phyloP scores from a whole-genome alignment of 1,284 basidiomycete species.

The Malassezia globosa region DNA sequence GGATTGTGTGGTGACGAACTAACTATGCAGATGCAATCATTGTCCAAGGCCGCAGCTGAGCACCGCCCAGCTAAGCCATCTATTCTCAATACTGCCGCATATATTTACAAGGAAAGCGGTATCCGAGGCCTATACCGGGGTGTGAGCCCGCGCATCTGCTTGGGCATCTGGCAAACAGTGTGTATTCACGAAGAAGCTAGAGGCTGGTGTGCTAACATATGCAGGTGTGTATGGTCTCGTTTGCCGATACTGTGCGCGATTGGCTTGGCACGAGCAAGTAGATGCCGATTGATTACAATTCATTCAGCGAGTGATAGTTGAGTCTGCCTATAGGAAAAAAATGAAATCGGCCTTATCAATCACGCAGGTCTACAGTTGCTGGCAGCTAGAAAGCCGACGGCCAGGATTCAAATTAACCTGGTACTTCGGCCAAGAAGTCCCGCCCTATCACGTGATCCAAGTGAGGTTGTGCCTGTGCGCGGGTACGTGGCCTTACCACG shows the following conservation, averaged over 20 bases:
- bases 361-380: too few species aligned
- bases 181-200: conserved; percentile 16
- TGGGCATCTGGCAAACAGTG: conserved; percentile 86
- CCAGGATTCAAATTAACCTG: too few species aligned
- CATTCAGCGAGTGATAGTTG: too few species aligned
- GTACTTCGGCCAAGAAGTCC: too few species aligned
- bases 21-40: conserved; percentile 79
- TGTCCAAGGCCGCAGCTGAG: conserved; percentile 64
- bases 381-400: too few species aligned
- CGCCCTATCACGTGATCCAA: background rate
- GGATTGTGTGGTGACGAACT: too few species aligned
- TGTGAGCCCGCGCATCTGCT: conserved; percentile 86
- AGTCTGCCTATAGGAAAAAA: too few species aligned
- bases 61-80: conserved; percentile 79
- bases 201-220: background rate
- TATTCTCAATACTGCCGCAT: conserved; percentile 70
- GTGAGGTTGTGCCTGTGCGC: too few species aligned
- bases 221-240: conserved; percentile 82
- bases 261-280: conserved; percentile 12
- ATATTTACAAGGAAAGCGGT: conserved; percentile 93
- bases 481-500: too few species aligned
- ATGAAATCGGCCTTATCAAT: too few species aligned
- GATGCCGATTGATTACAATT: background rate
- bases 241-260: conserved; percentile 71
- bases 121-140: conserved; percentile 94